phyloP scores from a whole-genome alignment of 2,329 filamentous ascomycete genomes.

The Pseudogymnoascus sp. region DNA sequence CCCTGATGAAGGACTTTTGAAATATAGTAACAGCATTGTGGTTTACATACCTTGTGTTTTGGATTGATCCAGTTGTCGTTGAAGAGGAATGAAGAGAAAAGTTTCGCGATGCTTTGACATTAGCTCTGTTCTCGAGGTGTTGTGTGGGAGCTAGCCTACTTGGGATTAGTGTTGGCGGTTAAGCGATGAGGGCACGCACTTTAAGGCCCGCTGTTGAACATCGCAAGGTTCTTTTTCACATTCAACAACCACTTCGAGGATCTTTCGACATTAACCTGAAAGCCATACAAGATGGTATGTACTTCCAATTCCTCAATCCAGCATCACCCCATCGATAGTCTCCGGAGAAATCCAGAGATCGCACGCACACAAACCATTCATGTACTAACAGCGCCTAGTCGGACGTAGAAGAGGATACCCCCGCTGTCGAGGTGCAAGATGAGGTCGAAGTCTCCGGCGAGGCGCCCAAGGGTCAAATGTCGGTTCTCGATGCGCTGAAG shows the following conservation, averaged over 20 bases:
- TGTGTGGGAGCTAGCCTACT: not conserved
- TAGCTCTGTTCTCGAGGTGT: not conserved
- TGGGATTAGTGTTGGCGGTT: not conserved
- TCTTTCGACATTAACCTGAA: conserved; percentile 50
- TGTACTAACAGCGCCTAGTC: conserved; percentile 50
- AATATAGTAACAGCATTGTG: conserved; percentile 3
- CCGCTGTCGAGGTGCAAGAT: conserved; percentile 70
- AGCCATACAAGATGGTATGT: conserved; percentile 55
- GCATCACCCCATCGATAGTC: conserved; percentile 9
- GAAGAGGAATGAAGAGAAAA: conserved; percentile 2
- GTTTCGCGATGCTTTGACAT: conserved; percentile 7
- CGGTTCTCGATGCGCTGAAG: conserved; percentile 96
- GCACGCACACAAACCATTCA: not conserved
- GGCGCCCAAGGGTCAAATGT: conserved; percentile 85
- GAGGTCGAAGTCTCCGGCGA: conserved; percentile 95
- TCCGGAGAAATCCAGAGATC: not conserved
- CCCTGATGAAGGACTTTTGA: conserved; percentile 29
- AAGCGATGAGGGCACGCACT: conserved; percentile 10
- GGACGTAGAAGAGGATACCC: conserved; percentile 99
- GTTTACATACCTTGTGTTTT: conserved; percentile 4
- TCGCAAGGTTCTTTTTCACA: conserved; percentile 6
- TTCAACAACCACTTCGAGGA: conserved; percentile 52
- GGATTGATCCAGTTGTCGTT: conserved; percentile 8
- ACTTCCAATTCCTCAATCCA: not conserved
- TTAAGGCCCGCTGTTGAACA: conserved; percentile 8